These are phyloP conservation scores for Dipteronia sinensis DNA, from an alignment of 345 rosid species.

Conservation along the genomic window DNA sequence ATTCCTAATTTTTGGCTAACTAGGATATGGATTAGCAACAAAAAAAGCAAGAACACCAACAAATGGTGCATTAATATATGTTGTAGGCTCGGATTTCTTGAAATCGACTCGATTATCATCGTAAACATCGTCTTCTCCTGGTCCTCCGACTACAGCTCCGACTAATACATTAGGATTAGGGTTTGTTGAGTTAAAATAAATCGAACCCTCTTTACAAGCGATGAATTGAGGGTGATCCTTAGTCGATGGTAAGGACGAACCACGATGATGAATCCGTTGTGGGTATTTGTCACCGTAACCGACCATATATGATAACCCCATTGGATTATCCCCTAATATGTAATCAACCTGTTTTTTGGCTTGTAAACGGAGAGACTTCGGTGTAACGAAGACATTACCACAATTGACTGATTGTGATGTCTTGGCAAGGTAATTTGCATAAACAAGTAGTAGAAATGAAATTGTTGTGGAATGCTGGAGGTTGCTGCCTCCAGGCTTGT, in stretches of 20 bases:
- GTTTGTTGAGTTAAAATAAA: slow-evolving; percentile 63
- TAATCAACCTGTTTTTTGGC: slow-evolving; percentile 92
- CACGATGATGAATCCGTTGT: slow-evolving; percentile 86
- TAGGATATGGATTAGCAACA: slow-evolving; percentile 68
- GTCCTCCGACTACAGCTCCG: slow-evolving; percentile 96
- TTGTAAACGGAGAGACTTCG: slow-evolving; percentile 62
- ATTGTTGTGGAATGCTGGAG: slow-evolving; percentile 89
- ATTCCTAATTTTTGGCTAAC: slow-evolving; percentile 10
- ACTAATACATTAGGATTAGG: slow-evolving; percentile 71
- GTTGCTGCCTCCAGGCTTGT: slow-evolving; percentile 97
- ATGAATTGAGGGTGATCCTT: slow-evolving; percentile 62
- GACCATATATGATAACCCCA: slow-evolving; percentile 88
- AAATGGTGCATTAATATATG: slow-evolving; percentile 94
- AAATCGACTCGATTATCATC: slow-evolving; percentile 71
- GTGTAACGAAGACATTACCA: slow-evolving; percentile 49
- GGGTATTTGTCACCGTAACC: slow-evolving; percentile 79
- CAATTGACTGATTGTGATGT: slow-evolving; percentile 69
- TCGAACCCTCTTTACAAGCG: slow-evolving; percentile 74
- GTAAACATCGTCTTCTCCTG: slow-evolving; percentile 67
- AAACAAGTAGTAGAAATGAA: slow-evolving; percentile 82
- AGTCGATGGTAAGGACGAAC: slow-evolving; percentile 77
- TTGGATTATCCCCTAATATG: slow-evolving; percentile 87
- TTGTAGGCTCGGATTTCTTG: slow-evolving; percentile 86
- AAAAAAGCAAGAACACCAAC: slow-evolving; percentile 93
- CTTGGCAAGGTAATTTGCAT: slow-evolving; percentile 72